These are phyloP conservation scores for Torulaspora microellipsoides DNA, from an alignment of 805 yeast species.

Conservation along the genomic window DNA sequence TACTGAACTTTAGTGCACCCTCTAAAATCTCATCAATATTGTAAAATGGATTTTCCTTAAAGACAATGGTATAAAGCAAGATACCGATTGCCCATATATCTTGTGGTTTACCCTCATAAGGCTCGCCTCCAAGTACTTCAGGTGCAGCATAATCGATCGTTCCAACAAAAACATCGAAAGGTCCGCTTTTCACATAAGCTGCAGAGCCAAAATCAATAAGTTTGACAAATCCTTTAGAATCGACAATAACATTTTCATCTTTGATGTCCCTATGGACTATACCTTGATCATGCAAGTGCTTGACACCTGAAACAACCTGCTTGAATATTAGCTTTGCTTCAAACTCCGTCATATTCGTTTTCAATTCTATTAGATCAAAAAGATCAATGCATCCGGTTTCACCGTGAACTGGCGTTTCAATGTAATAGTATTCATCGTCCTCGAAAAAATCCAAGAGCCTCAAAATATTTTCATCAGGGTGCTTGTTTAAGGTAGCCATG, in stretches of 20 bases:
- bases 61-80: constrained; percentile 79
- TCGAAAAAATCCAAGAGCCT: constrained; percentile 87
- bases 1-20: constrained; percentile 63
- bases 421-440: constrained; percentile 81
- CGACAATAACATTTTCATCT: constrained; percentile 90
- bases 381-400: constrained; percentile 85
- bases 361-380: constrained; percentile 86
- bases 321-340: constrained; percentile 75
- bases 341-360: constrained; percentile 69
- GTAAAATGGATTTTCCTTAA: constrained; percentile 92
- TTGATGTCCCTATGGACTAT: constrained; percentile 92
- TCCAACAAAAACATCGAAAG: constrained; percentile 96
- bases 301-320: constrained; percentile 74
- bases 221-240: constrained; percentile 72
- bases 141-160: constrained; percentile 98
- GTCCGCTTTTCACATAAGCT: constrained; percentile 84
- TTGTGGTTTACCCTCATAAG: constrained; percentile 89
- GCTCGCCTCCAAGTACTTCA: constrained; percentile 83
- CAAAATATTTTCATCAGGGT: constrained; percentile 86
- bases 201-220: constrained; percentile 95
- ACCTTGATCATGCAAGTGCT: constrained; percentile 78
- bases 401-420: constrained; percentile 91
- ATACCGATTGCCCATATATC: constrained; percentile 98
- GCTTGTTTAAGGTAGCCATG: constrained; percentile 70
- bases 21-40: constrained; percentile 94